Percentiles rank a stretch among this genome's conserved stretches.
Conservation (phyloP, 176 grass and related monocot species). For the bread wheat (Triticum aestivum) region IWGSC_CS_RefSeq_v2.1 NC_057806.1:54747709-54748208, state of each 20-base stretch:
- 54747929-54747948: constrained; percentile 28
- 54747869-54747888: background rate
- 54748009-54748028: background rate
- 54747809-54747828: constrained; percentile 50
- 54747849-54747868: background rate
- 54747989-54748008: constrained; percentile 15
- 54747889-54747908: constrained; percentile 19
- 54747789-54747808: constrained; percentile 77
- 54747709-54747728: constrained; percentile 86
- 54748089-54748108: constrained; percentile 4
- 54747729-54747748: constrained; percentile 88
- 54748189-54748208: background rate
- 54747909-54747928: background rate
- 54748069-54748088: background rate
- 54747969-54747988: constrained; percentile 17
- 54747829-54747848: constrained; percentile 28
- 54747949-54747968: background rate
- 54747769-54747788: constrained; percentile 84
- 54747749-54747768: constrained; percentile 71
- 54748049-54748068: background rate
- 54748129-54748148: background rate
- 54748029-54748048: background rate
- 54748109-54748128: background rate
- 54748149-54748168: background rate
- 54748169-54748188: constrained; percentile 22